Evolutionary conservation across 2,329 filamentous ascomycete species (phyloP), one percentile per base, ranked within the genome.

Genomic region (Epichloe festucae): DNA sequence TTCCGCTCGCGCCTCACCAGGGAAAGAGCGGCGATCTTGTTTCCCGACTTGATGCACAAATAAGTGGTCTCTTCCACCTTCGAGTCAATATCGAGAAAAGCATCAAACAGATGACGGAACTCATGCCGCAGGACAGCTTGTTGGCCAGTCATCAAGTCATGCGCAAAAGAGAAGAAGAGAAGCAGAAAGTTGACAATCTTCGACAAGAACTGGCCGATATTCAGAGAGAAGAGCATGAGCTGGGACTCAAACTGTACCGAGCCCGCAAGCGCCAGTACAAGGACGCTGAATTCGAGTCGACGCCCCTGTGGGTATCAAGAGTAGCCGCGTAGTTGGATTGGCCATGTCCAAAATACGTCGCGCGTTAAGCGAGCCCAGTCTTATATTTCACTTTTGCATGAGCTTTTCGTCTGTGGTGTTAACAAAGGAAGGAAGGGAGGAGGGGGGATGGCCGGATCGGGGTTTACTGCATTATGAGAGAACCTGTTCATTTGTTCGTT

Each of bases 211-310:
- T 91, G 38, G 78, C 82, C 3, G 85, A 89, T 55, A 79, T 93
- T 27, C 78, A 81, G 65, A 76, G 81, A 56, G 82, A 91, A 65
- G 84, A 89, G 66, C 85, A 91, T 61, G 86, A 93, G 52, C 69
- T 90, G 42, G 87, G 87, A 1, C 69, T 93, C 60, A 84, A 82
- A 65, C 71, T 93, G 51, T 80, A 87, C 63, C 73, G 85, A 21
- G 83, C 85, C 10, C 84, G 86, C 68, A 90, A 88, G 70, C 77
- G 87, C 46, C 75, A 82, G 58, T 85, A 90, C 59, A 78, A 83
- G 56, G 77, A 84, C 49, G 75, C 75, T 2, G 73, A 75, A 36
- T 84, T 74, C 59, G 82, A 87, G 60, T 79, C 79, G 11, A 84
- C 82, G 0, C 78, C 78, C 34, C 68, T 94, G 10, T 94, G 88